Percentiles rank a stretch among this genome's conserved stretches.
Conservation (phyloP, 1,284 basidiomycete species). For the Violaceomyces palustris region DNA sequence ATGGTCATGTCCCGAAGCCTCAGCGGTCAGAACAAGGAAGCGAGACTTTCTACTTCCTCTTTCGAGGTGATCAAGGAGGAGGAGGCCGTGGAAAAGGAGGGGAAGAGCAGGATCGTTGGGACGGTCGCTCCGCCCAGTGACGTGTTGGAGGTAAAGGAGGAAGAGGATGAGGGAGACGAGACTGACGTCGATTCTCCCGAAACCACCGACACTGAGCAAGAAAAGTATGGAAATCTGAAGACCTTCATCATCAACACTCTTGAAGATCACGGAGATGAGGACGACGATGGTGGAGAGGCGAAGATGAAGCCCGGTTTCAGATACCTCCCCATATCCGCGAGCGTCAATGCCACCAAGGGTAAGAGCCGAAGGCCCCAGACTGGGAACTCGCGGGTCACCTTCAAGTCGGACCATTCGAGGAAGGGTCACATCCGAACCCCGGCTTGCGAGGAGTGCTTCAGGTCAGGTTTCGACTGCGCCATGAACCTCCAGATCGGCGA, state of each 20-base stretch:
- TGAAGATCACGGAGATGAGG: conserved; percentile 2
- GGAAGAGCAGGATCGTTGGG: too few relatives aligned
- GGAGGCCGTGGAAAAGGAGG: too few relatives aligned
- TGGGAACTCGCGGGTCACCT: conserved; percentile 28
- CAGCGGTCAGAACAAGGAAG: too few relatives aligned
- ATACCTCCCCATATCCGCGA: conserved; percentile 25
- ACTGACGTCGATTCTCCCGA: conserved; percentile 5
- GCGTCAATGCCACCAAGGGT: conserved; percentile 9
- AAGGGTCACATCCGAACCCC: conserved; percentile 14
- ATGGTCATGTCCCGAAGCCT: too few relatives aligned
- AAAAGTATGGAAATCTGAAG: conserved; percentile 1
- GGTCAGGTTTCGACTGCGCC: conserved; percentile 35
- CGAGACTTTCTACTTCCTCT: too few relatives aligned
- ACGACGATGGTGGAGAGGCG: conserved; percentile 1
- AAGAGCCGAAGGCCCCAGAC: conserved; percentile 24
- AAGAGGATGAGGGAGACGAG: conserved; percentile 10
- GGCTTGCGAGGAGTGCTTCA: conserved; percentile 30
- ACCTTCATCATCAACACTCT: conserved; percentile 16
- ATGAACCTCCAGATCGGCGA: conserved; percentile 35
- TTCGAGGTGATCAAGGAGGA: too few relatives aligned
- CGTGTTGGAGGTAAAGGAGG: conserved; percentile 10
- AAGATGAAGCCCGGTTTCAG: conserved; percentile 15
- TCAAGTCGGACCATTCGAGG: conserved; percentile 19
- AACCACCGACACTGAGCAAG: conserved; percentile 16
- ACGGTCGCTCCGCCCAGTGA: conserved; percentile 34